Base-by-base conservation (phyloP, 495 filamentous ascomycete genomes). In the Usnea hakonensis region DNA sequence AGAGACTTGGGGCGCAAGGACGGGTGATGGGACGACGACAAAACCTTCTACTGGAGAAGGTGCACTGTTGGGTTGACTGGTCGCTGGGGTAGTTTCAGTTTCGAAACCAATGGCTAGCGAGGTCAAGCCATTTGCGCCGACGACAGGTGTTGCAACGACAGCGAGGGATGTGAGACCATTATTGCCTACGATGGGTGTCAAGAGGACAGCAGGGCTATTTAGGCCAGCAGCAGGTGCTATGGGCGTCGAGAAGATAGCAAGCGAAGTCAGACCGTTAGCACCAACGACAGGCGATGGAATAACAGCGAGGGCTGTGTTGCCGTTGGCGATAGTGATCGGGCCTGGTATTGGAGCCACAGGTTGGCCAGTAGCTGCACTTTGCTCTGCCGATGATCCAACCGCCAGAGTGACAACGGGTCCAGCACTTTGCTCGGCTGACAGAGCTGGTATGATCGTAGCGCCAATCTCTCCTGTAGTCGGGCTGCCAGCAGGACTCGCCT, bases 141-240 rank as follows among this genome's bases (percentile, higher is more conserved):
- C 30, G 7, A 62, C 35, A 30, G 60, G 60, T 57, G 53, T 62
- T 17, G 60, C 60, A 57, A 57, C 52, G 9, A 62, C 53, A n/a
- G 60, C 60, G 19, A 62, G 60, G 32, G 60, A 62, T 26, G 60
- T 57, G 52, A 62, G 35, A 23, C 60, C 60, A 7, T 62, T 62
- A 13, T 53, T 32, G 19, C 60, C 60, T 16, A 62, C 60, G 10
- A 57, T 43, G 30, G 53, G 60, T 23, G 60, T 62, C 41, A 62
- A 48, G n/a, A 57, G 28, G 40, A 62, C 41, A 33, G 60, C 60
- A 19, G 60, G 60, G 3, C 30, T 46, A 16, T 32, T 57, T 16
- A 62, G 23, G 30, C 53, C 60, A 5, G 44, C 43, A 28, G 53
- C 60, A 57, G 60, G 38, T 17, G 52, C 53, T 46, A 62, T 62